Conservation (phyloP, 2,329 filamentous ascomycete genomes). For the Drechslerella dactyloides region DNA sequence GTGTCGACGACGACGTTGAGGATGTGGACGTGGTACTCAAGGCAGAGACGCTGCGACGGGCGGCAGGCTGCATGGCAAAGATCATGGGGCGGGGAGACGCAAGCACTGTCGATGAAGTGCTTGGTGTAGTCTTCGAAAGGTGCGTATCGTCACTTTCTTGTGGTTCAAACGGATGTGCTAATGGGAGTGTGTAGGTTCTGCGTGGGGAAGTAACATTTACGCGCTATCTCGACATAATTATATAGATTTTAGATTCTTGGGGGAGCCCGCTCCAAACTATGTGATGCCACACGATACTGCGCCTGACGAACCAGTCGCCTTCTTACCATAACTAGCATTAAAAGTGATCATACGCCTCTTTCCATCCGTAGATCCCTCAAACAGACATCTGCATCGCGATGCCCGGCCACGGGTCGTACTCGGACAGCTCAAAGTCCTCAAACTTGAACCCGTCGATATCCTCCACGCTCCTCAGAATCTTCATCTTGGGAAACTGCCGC, state of each 20-base stretch:
- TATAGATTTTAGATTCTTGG: too few species aligned
- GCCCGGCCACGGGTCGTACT: constrained; percentile 86
- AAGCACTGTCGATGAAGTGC: constrained; percentile 91
- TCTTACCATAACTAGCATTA: too few species aligned
- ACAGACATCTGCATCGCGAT: constrained; percentile 99
- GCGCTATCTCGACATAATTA: constrained; percentile 13
- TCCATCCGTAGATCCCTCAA: constrained; percentile 56
- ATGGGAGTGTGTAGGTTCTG: constrained; percentile 31
- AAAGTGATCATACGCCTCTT: background rate
- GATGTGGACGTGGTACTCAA: constrained; percentile 86
- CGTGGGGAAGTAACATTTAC: constrained; percentile 39
- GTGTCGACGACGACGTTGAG: constrained; percentile 56
- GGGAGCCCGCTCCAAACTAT: constrained; percentile 37
- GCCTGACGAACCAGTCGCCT: background rate
- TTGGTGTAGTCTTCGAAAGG: constrained; percentile 98
- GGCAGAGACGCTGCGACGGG: constrained; percentile 83
- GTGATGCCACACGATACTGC: constrained; percentile 12
- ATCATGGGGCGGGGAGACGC: constrained; percentile 86
- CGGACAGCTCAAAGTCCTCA: constrained; percentile 85
- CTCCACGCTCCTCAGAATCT: constrained; percentile 70
- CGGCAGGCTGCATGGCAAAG: constrained; percentile 77
- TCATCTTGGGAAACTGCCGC: constrained; percentile 77
- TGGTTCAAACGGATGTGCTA: background rate
- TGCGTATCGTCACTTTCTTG: constrained; percentile 57
- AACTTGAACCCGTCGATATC: constrained; percentile 88